Evolutionary conservation across 106 monocot species (phyloP), one percentile per base, ranked within the genome.

Genomic region (Acanthochlamys bracteata): DNA sequence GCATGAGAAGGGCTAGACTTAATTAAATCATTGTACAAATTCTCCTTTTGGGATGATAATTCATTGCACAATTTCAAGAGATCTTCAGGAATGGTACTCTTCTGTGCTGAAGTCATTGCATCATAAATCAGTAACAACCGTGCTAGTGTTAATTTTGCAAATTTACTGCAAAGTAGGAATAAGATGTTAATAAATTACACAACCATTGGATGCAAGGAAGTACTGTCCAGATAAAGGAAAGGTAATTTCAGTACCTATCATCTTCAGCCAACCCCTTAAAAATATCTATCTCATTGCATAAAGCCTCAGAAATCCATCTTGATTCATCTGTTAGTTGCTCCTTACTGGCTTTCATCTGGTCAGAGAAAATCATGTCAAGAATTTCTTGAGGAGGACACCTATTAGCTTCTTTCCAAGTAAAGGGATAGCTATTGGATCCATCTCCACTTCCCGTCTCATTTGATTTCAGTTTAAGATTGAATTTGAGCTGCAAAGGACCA

Each of bases 141-240:
- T 66, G 92, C 92, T 42, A 99, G 53, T 39, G 79, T 89, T 52
- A 92, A 69, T 59, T 86, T 99, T 49, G 72, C 78, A 83, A 99
- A 92, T 75, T 92, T 92, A 69, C 96, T 98, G 69, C 68, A 80
- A 64, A 55, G 33, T 57, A 39, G 21, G 54, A 68, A 39, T 16
- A 23, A 53, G 46, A 55, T 24, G 52, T 41, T 20, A 20, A 54
- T 53, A 65, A 63, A 27, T 54, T 33, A 59, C 26, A 19, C 23
- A 68, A 75, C 33, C 33, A 33, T 33, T 33, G 33, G 33, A 33
- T 1, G 33, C 33, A 33, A 33, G 33, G 33, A 33, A 1, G 33
- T 33, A 33, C 4, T 6, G 33, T 33, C 33, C 33, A 33, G 33
- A 33, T 33, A 6, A 33, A 24, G 16, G 59, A 59, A 40, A 7